Percentiles rank a stretch among this genome's conserved stretches.
These are phyloP conservation scores for Salix exigua DNA, from an alignment of 345 rosid genomes.

Conservation along the genomic window DNA sequence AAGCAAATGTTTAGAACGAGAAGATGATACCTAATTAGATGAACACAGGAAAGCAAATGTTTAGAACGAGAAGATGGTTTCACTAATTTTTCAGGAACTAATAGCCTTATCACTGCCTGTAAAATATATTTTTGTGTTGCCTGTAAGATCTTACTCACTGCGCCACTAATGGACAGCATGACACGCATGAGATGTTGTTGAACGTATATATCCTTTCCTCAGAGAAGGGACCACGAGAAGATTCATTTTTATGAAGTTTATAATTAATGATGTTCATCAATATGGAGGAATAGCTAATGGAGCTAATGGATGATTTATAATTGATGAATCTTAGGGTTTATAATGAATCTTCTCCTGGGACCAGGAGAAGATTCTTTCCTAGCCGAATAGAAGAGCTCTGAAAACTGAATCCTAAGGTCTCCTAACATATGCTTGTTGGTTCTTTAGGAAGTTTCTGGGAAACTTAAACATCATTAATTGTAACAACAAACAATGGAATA, in stretches of 20 bases:
- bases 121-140: neutral
- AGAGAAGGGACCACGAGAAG: too few relatives aligned
- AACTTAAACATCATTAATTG: neutral
- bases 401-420: neutral
- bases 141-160: neutral
- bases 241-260: too few relatives aligned
- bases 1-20: neutral
- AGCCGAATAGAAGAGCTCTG: neutral
- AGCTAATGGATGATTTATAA: too few relatives aligned
- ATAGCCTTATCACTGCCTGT: neutral
- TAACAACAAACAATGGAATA: neutral
- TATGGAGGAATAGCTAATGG: too few relatives aligned
- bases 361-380: too few relatives aligned
- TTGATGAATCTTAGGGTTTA: too few relatives aligned
- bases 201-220: too few relatives aligned
- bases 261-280: too few relatives aligned
- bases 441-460: neutral
- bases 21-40: slow-evolving; percentile 39
- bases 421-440: neutral
- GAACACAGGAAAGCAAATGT: neutral
- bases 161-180: neutral
- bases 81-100: neutral
- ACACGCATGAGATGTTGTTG: too few relatives aligned
- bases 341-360: too few relatives aligned
- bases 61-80: neutral